Evolutionary conservation across 768 basidiomycete species (phyloP).

Genomic region (Phaeolepiota aurea): DNA sequence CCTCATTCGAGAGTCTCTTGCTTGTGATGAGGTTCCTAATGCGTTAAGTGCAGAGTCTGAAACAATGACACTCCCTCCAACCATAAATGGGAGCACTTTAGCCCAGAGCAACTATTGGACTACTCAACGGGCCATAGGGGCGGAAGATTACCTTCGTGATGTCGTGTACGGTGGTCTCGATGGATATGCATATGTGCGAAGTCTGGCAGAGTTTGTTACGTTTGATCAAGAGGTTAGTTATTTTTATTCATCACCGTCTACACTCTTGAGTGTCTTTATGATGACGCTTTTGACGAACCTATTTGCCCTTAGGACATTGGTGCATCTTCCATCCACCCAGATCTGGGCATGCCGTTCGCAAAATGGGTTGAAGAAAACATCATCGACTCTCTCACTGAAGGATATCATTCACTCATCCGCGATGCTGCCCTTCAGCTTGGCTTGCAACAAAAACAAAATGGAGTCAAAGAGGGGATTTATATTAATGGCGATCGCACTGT

Average conservation of each 20-base stretch:
- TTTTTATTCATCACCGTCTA: background rate
- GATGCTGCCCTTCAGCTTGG: constrained; percentile 27
- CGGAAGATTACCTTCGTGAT: constrained; percentile 60
- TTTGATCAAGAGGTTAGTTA: constrained; percentile 13
- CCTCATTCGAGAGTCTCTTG: constrained; percentile 28
- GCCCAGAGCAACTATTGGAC: constrained; percentile 36
- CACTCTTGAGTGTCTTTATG: too few relatives aligned
- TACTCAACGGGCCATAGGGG: constrained; percentile 36
- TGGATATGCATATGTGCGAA: constrained; percentile 68
- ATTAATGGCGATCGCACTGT: constrained; percentile 6
- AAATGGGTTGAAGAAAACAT: constrained; percentile 35
- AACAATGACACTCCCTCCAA: background rate
- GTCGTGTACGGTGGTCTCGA: constrained; percentile 77
- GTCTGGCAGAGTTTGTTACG: constrained; percentile 63
- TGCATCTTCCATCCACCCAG: constrained; percentile 8
- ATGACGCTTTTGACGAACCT: background rate
- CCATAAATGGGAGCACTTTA: constrained; percentile 4
- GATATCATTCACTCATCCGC: constrained; percentile 35
- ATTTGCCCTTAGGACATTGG: background rate
- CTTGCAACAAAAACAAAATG: background rate
- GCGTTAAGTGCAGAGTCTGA: background rate
- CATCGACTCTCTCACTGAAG: constrained; percentile 38
- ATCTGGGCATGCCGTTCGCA: constrained; percentile 28
- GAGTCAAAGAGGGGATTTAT: background rate
- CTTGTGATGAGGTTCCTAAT: constrained; percentile 16